A percentile compares a stretch with the other conserved stretches of the same genome.
phyloP scores from a whole-genome alignment of 805 yeast genomes.

The Zygosaccharomyces bailii region DNA sequence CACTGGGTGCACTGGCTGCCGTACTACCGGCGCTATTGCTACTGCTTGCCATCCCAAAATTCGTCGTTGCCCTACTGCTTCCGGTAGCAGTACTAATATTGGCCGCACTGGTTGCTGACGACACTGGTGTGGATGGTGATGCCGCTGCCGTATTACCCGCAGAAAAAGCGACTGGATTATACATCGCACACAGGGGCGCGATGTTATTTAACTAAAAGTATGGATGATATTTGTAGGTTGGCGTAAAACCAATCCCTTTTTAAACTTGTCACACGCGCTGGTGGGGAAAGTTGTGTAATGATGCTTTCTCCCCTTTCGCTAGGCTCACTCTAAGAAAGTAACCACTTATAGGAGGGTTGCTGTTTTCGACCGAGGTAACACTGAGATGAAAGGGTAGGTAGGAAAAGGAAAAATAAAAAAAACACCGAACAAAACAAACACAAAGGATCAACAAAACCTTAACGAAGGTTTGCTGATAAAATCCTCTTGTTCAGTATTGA shows the following conservation, averaged over 20 bases:
- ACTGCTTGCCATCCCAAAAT: conserved; percentile 8
- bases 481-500: neutral
- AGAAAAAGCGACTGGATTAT: conserved; percentile 14
- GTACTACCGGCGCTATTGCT: conserved; percentile 3
- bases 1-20: conserved; percentile 6
- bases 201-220: neutral
- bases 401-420: neutral
- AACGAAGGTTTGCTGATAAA: neutral
- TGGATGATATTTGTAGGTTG: neutral
- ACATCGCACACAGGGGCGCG: conserved; percentile 10
- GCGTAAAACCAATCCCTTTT: neutral
- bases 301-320: neutral
- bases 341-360: neutral
- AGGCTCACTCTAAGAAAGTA: neutral
- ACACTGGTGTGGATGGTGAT: conserved; percentile 5
- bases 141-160: conserved; percentile 8
- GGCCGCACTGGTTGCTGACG: conserved; percentile 5
- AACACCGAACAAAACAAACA: neutral
- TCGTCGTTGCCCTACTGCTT: conserved; percentile 6
- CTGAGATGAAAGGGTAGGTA: neutral
- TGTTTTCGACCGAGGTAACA: neutral
- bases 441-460: neutral
- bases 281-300: neutral
- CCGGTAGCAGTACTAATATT: conserved; percentile 6
- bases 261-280: neutral